Conservation (phyloP, 768 basidiomycete genomes). For the Collybia nuda region DNA sequence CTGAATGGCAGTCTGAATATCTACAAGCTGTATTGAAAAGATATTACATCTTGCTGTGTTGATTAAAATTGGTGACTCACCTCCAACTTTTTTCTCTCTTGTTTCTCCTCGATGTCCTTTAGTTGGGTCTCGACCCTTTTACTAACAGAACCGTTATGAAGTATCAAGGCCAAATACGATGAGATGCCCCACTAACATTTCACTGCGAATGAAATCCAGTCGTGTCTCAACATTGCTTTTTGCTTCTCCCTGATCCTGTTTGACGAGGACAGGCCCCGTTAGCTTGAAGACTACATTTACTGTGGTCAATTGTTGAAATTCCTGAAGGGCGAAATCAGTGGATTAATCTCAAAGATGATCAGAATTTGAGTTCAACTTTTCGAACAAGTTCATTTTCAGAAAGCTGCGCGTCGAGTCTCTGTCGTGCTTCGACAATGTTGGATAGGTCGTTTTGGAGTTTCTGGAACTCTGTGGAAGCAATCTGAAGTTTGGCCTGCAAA, state of each 20-base stretch:
- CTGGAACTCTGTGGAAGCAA: slow-evolving; percentile 73
- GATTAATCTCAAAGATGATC: not conserved
- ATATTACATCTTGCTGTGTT: slow-evolving; percentile 4
- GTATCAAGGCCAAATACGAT: not conserved
- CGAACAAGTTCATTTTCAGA: slow-evolving; percentile 92
- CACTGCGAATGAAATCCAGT: slow-evolving; percentile 81
- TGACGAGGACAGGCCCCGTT: slow-evolving; percentile 86
- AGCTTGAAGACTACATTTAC: slow-evolving; percentile 88
- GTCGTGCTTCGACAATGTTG: slow-evolving; percentile 73
- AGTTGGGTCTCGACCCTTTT: slow-evolving; percentile 83
- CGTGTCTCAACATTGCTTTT: slow-evolving; percentile 87
- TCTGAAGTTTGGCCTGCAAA: slow-evolving; percentile 61
- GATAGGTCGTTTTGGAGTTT: slow-evolving; percentile 77
- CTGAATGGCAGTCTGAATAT: slow-evolving; percentile 61
- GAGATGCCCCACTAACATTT: slow-evolving; percentile 62
- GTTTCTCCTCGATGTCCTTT: slow-evolving; percentile 72
- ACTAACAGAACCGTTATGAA: too few species aligned
- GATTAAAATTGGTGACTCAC: slow-evolving; percentile 36
- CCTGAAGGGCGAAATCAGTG: slow-evolving; percentile 45
- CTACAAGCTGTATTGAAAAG: slow-evolving; percentile 51
- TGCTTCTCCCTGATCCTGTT: slow-evolving; percentile 87
- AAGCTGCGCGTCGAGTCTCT: slow-evolving; percentile 86
- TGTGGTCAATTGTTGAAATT: slow-evolving; percentile 72
- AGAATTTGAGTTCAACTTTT: slow-evolving; percentile 52
- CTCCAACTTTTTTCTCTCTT: slow-evolving; percentile 83